These are phyloP conservation scores for Beta lomatogona DNA, from an alignment of 179 eudicot genomes.

Conservation along the genomic window DNA sequence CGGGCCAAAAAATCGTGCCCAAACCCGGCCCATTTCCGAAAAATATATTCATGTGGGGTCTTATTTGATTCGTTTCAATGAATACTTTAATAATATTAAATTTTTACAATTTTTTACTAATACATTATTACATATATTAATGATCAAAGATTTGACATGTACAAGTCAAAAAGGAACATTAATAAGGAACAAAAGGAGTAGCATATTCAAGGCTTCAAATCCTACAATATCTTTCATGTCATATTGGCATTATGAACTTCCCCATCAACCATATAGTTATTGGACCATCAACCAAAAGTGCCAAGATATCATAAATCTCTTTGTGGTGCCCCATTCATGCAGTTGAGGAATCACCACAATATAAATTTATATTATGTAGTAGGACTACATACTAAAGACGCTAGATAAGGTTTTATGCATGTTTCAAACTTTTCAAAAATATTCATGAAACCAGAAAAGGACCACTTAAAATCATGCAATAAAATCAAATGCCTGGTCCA, in stretches of 20 bases:
- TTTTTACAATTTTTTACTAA: no score
- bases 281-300: conserved; percentile 1
- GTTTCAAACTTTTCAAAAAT: conserved; percentile 2
- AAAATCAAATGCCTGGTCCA: conserved; percentile 6
- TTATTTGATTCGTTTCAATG: no score
- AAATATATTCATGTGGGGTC: no score
- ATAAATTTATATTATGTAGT: not conserved
- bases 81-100: no score
- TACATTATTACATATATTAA: no score
- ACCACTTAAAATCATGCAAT: not conserved
- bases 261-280: not conserved
- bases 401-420: conserved; percentile 4
- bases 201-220: not conserved
- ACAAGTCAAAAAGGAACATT: no score
- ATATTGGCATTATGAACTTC: not conserved
- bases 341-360: not conserved
- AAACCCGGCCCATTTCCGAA: no score
- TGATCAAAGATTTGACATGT: no score
- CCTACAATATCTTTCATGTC: not conserved
- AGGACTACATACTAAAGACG: not conserved
- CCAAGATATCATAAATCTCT: not conserved
- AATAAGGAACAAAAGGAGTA: not conserved
- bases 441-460: not conserved
- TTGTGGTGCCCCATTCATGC: conserved; percentile 12
- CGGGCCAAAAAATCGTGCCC: no score